A percentile compares a stretch with the other conserved stretches of the same genome.
Evolutionary conservation across 2,329 filamentous ascomycete species (phyloP).

Genomic region (Coniochaeta sp.): DNA sequence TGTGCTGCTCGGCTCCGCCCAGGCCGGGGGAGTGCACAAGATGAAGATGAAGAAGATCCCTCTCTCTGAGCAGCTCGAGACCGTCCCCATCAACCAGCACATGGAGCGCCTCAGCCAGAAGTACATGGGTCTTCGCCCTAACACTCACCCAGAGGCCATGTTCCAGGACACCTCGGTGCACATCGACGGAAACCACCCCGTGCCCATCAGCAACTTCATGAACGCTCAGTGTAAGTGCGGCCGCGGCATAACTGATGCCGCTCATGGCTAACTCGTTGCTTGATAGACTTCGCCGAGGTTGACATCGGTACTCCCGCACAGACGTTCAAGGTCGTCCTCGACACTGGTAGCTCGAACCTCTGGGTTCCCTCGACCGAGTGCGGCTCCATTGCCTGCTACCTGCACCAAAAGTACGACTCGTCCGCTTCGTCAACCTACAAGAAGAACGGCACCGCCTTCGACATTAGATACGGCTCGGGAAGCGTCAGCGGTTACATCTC

Average conservation of each 20-base stretch:
- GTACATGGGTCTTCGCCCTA: constrained; percentile 79
- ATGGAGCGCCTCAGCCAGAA: constrained; percentile 84
- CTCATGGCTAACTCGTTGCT: constrained; percentile 3
- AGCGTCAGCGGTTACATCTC: constrained; percentile 92
- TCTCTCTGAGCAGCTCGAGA: constrained; percentile 79
- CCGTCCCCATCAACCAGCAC: constrained; percentile 74
- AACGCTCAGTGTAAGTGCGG: constrained; percentile 84
- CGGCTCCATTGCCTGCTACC: constrained; percentile 93
- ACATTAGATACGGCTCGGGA: constrained; percentile 93
- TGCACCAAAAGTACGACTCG: constrained; percentile 95
- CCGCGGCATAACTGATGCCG: not conserved
- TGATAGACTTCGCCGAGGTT: constrained; percentile 91
- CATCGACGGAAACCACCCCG: constrained; percentile 62
- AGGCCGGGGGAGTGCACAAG: constrained; percentile 80
- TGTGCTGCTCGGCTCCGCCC: constrained; percentile 73
- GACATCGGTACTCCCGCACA: constrained; percentile 86
- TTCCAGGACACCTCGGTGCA: constrained; percentile 69
- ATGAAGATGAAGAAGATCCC: constrained; percentile 97
- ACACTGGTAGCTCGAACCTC: constrained; percentile 97
- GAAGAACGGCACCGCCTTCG: constrained; percentile 86
- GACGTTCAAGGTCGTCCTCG: constrained; percentile 95
- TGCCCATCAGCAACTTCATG: constrained; percentile 94
- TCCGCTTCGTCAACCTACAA: constrained; percentile 83
- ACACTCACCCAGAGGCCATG: constrained; percentile 64
- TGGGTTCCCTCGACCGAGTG: constrained; percentile 94